A percentile compares a stretch with the other conserved stretches of the same genome.
These are phyloP conservation scores for Fusarium pseudograminearum DNA, from an alignment of 2,329 filamentous ascomycete genomes.

Conservation along the genomic window DNA sequence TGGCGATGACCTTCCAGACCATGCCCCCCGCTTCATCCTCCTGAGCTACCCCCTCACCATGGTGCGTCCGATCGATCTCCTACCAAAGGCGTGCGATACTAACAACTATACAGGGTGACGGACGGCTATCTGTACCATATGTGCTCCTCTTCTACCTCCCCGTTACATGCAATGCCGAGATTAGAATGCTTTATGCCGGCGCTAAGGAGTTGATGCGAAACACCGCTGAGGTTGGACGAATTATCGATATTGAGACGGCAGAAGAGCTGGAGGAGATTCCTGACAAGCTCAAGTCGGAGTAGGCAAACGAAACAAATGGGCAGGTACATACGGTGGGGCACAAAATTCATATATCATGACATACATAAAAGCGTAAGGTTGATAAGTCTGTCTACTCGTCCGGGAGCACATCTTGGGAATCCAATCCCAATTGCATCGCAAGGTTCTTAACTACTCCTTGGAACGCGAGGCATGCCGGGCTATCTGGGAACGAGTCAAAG, in stretches of 20 bases:
- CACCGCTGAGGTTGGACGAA: slow-evolving; percentile 87
- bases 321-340: neutral
- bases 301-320: neutral
- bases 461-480: slow-evolving; percentile 87
- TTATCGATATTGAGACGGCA: slow-evolving; percentile 84
- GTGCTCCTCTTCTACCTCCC: slow-evolving; percentile 96
- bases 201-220: slow-evolving; percentile 97
- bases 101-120: slow-evolving; percentile 71
- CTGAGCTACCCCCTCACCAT: slow-evolving; percentile 91
- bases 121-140: slow-evolving; percentile 89
- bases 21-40: slow-evolving; percentile 88
- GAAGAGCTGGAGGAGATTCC: slow-evolving; percentile 90
- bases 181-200: slow-evolving; percentile 93
- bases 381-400: slow-evolving; percentile 43
- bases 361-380: slow-evolving; percentile 30
- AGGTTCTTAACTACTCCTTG: slow-evolving; percentile 82
- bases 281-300: slow-evolving; percentile 61
- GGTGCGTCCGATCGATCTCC: slow-evolving; percentile 61
- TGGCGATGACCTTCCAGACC: slow-evolving; percentile 90
- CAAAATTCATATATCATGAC: slow-evolving; percentile 32
- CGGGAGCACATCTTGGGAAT: slow-evolving; percentile 65
- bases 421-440: slow-evolving; percentile 72
- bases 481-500: slow-evolving; percentile 92
- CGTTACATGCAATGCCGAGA: slow-evolving; percentile 86
- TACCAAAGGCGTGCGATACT: slow-evolving; percentile 17